Evolutionary conservation across 2,329 filamentous ascomycete genomes (phyloP), one percentile per base, ranked within the genome.

Genomic region (Trichophaea hybrida): DNA sequence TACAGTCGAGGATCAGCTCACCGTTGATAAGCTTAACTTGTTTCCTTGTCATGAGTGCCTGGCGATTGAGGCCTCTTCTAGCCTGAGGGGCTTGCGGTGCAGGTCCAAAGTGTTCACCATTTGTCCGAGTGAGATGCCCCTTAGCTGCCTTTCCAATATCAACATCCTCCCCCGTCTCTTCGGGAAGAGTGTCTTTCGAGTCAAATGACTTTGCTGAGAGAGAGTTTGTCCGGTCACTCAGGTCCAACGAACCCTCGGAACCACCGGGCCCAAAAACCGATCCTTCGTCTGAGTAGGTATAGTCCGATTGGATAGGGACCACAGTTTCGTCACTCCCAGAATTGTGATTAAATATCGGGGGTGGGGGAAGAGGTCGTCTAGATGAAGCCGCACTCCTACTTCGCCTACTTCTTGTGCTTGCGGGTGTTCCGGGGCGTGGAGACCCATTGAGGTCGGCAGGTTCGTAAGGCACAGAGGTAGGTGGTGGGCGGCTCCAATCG

Each of bases 21-120:
- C 93, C 93, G 70, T 98, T 97, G 78, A 97, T 94, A 49, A 98
- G 80, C 69, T 88, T 84, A 58, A 98, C 93, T 72, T 97, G 91
- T 70, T 94, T 95, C 73, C 84, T 93, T 8, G 85, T 82, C 81
- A 91, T 91, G 69, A 95, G 88, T 2, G 88, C 88, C 34, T 85
- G 80, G 65, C 91, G 82, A 48, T 68, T 64, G 33, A 91, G 88
- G 59, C 93, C 93, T 69, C 93, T 81, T 59, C 93, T 82, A 70
- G 88, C 84, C 71, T 98, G 93, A 59, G 87, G 86, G 6, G 88
- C 88, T 58, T 85, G 81, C 0, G 93, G 93, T 1, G 89, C 91
- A 0, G 88, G 87, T 0, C 88, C 91, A 70, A 95, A 95, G 71
- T 89, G 83, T 74, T 88, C 85, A 31, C 81, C 77, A 15, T 61